Percentiles rank a stretch among this genome's conserved stretches.
These are phyloP conservation scores for Puccinia coronata DNA, from an alignment of 1,284 basidiomycete species.

Conservation along the genomic window DNA sequence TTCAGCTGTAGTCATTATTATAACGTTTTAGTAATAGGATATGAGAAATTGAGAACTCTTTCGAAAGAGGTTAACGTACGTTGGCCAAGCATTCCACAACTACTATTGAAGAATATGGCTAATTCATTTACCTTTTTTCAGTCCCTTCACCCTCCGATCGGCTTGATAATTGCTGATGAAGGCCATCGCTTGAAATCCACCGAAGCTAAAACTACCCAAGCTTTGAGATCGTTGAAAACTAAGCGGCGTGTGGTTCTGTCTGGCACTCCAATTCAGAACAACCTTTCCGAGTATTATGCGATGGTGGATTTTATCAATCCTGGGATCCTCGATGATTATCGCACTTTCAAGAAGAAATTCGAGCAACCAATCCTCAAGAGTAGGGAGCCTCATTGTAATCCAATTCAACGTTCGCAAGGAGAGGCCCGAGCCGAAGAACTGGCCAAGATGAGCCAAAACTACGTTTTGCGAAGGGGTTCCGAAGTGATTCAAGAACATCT, in stretches of 20 bases:
- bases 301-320: constrained; percentile 98
- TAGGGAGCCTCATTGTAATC: constrained; percentile 72
- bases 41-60: constrained; percentile 67
- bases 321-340: constrained; percentile 67
- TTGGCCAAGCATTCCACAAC: not conserved
- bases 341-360: constrained; percentile 65
- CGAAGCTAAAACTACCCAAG: constrained; percentile 83
- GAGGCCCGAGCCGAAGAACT: constrained; percentile 66
- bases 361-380: constrained; percentile 87
- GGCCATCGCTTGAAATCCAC: constrained; percentile 93
- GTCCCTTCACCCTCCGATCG: constrained; percentile 71
- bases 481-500: constrained; percentile 78
- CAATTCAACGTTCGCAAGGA: constrained; percentile 74
- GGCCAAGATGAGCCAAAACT: constrained; percentile 73
- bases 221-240: constrained; percentile 66
- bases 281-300: constrained; percentile 89
- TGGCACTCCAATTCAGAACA: constrained; percentile 90
- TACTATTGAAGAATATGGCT: not conserved
- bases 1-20: constrained; percentile 65
- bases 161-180: constrained; percentile 93
- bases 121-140: constrained; percentile 53
- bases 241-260: constrained; percentile 69
- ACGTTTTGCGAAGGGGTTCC: constrained; percentile 82
- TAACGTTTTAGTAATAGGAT: constrained; percentile 89
- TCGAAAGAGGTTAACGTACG: constrained; percentile 35